Conservation (phyloP, 495 filamentous ascomycete genomes). For the Tuber borchii region DNA sequence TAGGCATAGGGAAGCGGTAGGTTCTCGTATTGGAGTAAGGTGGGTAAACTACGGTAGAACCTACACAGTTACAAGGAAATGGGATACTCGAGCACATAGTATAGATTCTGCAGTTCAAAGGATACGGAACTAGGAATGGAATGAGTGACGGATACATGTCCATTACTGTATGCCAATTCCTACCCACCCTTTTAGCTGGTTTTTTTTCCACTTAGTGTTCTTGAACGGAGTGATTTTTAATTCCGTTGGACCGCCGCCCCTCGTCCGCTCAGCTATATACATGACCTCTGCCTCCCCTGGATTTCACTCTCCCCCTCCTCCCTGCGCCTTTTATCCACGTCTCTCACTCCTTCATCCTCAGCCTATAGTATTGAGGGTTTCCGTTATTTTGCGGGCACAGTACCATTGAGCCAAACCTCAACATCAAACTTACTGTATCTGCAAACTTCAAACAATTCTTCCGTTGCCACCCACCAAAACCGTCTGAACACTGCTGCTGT, state of each 20-base stretch:
- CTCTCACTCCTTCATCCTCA: not conserved
- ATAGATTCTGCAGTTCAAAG: not conserved
- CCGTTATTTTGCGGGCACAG: not conserved
- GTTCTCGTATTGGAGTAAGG: not conserved
- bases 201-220: not conserved
- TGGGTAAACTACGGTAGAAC: not conserved
- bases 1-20: not conserved
- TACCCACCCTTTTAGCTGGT: not conserved
- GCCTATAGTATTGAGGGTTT: not conserved
- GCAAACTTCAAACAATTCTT: not conserved
- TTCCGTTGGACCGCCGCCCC: not conserved
- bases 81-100: not conserved
- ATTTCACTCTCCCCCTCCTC: not conserved
- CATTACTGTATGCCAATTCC: not conserved
- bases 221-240: not conserved
- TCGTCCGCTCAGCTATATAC: constrained; percentile 4
- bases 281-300: not conserved
- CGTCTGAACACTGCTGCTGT: not conserved
- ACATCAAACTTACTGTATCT: not conserved
- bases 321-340: not conserved
- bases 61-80: not conserved
- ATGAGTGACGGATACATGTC: not conserved
- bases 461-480: not conserved
- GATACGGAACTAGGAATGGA: not conserved
- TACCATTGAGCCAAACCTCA: not conserved